phyloP scores from a whole-genome alignment of 2,329 filamentous ascomycete genomes.

The Penicillium sclerotiorum region DNA sequence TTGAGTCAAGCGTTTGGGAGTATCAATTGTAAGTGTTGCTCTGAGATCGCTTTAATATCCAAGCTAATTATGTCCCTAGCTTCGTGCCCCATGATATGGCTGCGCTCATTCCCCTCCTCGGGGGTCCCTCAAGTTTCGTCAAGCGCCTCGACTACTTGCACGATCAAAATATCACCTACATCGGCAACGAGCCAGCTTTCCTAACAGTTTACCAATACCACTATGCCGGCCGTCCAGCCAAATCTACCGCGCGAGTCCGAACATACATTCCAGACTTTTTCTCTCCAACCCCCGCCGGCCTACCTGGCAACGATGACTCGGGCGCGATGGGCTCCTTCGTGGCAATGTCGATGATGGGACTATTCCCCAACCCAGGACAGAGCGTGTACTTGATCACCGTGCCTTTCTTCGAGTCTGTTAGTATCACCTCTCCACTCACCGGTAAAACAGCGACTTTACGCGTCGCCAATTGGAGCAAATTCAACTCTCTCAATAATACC shows the following conservation, averaged over 20 bases:
- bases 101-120: conserved; percentile 59
- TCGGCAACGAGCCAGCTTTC: conserved; percentile 67
- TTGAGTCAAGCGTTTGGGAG: conserved; percentile 41
- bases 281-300: conserved; percentile 56
- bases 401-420: conserved; percentile 66
- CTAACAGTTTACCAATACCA: conserved; percentile 68
- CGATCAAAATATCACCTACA: conserved; percentile 64
- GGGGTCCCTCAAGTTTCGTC: conserved; percentile 59
- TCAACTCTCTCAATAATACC: conserved; percentile 50
- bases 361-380: conserved; percentile 69
- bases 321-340: conserved; percentile 70
- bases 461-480: conserved; percentile 54
- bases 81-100: conserved; percentile 59
- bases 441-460: conserved; percentile 62
- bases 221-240: conserved; percentile 64
- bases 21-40: conserved; percentile 52
- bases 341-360: conserved; percentile 67
- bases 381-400: conserved; percentile 69
- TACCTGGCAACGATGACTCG: conserved; percentile 69
- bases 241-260: conserved; percentile 55
- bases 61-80: conserved; percentile 43
- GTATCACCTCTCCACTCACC: conserved; percentile 60
- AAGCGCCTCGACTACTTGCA: conserved; percentile 66
- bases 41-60: conserved; percentile 4
- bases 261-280: conserved; percentile 67